Evolutionary conservation across 225 moss, liverwort and hornwort species (phyloP).

Genomic region (Marchantia paleacea): DNA sequence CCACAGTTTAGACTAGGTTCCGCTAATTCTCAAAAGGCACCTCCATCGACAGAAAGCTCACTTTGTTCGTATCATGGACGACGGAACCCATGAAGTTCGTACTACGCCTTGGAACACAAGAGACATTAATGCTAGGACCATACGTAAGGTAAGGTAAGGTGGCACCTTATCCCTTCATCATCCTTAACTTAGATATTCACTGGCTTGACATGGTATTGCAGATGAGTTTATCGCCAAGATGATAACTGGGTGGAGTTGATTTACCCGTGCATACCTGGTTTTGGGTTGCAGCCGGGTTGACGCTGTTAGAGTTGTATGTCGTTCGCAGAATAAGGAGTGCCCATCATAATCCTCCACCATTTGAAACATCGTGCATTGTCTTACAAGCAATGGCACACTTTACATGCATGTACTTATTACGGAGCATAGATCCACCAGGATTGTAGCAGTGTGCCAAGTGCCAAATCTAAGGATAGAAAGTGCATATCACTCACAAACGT

Average conservation of each 20-base stretch:
- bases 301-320: not conserved
- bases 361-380: not conserved
- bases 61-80: too few relatives aligned
- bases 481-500: not conserved
- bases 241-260: conserved; percentile 1
- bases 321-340: not conserved
- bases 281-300: not conserved
- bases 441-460: not conserved
- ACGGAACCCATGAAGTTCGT: too few relatives aligned
- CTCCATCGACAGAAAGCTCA: too few relatives aligned
- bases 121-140: too few relatives aligned
- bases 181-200: not conserved
- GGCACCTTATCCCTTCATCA: not conserved
- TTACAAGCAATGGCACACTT: not conserved
- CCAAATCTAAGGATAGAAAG: not conserved
- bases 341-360: conserved; percentile 5
- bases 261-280: conserved; percentile 21
- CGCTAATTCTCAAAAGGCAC: too few relatives aligned
- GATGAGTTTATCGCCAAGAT: conserved; percentile 1
- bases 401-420: not conserved
- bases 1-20: too few relatives aligned
- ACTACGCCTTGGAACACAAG: too few relatives aligned
- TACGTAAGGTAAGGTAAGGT: not conserved
- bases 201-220: not conserved
- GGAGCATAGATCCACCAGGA: not conserved